Percentiles rank a stretch among this genome's conserved stretches.
phyloP scores from a whole-genome alignment of 1,284 basidiomycete species.

The Uromyces viciae-fabae region DNA sequence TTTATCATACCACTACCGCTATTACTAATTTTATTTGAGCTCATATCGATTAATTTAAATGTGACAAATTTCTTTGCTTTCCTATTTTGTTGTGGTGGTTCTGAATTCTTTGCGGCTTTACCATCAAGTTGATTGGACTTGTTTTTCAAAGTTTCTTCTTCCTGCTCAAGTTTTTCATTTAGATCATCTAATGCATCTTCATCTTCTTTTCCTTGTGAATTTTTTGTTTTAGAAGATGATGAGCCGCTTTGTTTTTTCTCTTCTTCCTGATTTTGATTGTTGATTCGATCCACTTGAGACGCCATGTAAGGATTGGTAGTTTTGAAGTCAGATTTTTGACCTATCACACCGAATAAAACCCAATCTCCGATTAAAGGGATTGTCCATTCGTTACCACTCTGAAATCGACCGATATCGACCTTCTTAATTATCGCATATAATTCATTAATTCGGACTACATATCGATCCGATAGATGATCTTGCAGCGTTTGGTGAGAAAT shows the following conservation, averaged over 20 bases:
- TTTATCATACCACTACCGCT: slow-evolving; percentile 77
- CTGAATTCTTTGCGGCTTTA: slow-evolving; percentile 48
- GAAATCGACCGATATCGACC: slow-evolving; percentile 63
- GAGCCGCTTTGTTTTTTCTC: neutral
- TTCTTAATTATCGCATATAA: slow-evolving; percentile 80
- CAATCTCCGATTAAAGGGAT: slow-evolving; percentile 87
- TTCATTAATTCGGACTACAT: slow-evolving; percentile 76
- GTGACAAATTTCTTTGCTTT: slow-evolving; percentile 61
- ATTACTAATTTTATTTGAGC: slow-evolving; percentile 58
- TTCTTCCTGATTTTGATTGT: neutral
- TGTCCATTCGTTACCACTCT: slow-evolving; percentile 66
- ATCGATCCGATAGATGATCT: slow-evolving; percentile 76
- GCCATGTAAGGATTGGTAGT: slow-evolving; percentile 56
- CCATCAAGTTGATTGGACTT: slow-evolving; percentile 46
- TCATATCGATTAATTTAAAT: slow-evolving; percentile 79
- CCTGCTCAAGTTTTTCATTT: slow-evolving; percentile 46
- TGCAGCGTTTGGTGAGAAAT: slow-evolving; percentile 73
- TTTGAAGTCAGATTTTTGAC: slow-evolving; percentile 72
- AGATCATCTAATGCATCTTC: slow-evolving; percentile 28
- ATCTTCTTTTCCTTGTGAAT: slow-evolving; percentile 9
- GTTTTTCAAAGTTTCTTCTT: slow-evolving; percentile 42
- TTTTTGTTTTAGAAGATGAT: neutral
- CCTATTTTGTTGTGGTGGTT: slow-evolving; percentile 51
- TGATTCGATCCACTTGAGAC: slow-evolving; percentile 1
- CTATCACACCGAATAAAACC: slow-evolving; percentile 82